Conservation (phyloP, 2,329 filamentous ascomycete genomes). For the Neofusicoccum kwambonambiense region DNA sequence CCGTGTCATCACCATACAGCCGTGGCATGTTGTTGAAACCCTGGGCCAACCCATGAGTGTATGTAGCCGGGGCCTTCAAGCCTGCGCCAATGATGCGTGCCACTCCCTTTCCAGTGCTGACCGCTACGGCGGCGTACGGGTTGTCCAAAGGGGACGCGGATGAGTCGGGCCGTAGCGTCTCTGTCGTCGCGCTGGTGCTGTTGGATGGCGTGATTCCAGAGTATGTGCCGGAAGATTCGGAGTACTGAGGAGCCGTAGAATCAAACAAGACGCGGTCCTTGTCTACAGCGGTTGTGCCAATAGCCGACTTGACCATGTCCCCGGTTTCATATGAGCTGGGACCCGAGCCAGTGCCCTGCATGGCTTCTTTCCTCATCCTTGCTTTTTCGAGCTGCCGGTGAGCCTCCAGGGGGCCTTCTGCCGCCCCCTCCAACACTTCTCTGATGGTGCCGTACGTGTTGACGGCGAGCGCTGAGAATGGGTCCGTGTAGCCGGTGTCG, state of each 20-base stretch:
- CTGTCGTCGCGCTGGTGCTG: not conserved
- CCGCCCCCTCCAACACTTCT: not conserved
- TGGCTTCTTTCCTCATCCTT: not conserved
- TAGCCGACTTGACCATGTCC: too few species aligned
- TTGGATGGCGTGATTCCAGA: too few species aligned
- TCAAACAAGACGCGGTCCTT: too few species aligned
- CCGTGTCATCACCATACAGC: slow-evolving; percentile 17
- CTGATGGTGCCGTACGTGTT: not conserved
- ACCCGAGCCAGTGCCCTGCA: too few species aligned
- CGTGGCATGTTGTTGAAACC: not conserved
- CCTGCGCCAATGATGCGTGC: slow-evolving; percentile 1
- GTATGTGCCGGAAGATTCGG: too few species aligned
- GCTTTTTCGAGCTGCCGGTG: not conserved
- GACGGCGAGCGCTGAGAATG: slow-evolving; percentile 1
- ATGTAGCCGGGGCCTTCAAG: not conserved
- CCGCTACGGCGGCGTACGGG: not conserved
- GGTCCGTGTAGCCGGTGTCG: not conserved
- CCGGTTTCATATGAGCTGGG: too few species aligned
- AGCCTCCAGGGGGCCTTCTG: not conserved
- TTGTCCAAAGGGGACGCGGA: not conserved
- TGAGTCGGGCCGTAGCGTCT: not conserved
- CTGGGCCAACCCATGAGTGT: not conserved
- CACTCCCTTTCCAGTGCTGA: not conserved
- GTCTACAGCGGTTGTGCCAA: too few species aligned
- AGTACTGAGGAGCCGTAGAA: too few species aligned